Percentiles rank a stretch among this genome's conserved stretches.
These are phyloP conservation scores for Evernia prunastri DNA, from an alignment of 495 filamentous ascomycete species.

Conservation along the genomic window DNA sequence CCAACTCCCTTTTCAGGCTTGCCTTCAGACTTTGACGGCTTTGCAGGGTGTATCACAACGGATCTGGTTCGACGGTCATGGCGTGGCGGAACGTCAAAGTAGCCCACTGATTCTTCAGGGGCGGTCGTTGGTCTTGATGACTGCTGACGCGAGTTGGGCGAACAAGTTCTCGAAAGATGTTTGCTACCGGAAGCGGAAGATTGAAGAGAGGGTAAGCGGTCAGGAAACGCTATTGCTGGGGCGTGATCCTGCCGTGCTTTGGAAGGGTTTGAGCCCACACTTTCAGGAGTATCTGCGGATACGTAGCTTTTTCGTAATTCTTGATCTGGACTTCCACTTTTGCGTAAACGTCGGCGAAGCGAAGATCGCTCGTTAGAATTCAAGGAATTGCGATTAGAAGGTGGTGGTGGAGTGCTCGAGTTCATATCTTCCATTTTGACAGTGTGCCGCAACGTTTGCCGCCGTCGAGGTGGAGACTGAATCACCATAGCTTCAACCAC, in stretches of 20 bases:
- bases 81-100: conserved; percentile 32
- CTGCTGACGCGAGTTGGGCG: conserved; percentile 28
- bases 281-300: conserved; percentile 49
- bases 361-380: conserved; percentile 35
- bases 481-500: conserved; percentile 65
- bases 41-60: conserved; percentile 32
- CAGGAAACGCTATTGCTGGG: conserved; percentile 66
- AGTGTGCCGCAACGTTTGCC: conserved; percentile 60
- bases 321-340: conserved; percentile 40
- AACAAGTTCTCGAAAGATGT: conserved; percentile 35
- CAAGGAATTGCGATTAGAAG: conserved; percentile 40
- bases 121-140: conserved; percentile 31
- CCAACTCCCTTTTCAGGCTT: conserved; percentile 8
- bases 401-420: conserved; percentile 44
- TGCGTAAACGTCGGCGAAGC: conserved; percentile 45
- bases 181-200: conserved; percentile 40
- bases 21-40: conserved; percentile 11
- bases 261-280: conserved; percentile 42
- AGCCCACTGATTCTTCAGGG: conserved; percentile 31
- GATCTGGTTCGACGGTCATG: conserved; percentile 37
- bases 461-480: conserved; percentile 48
- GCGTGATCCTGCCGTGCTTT: conserved; percentile 55
- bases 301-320: conserved; percentile 50
- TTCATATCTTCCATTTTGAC: conserved; percentile 57
- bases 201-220: conserved; percentile 58